A percentile compares a stretch with the other conserved stretches of the same genome.
Evolutionary conservation across 2,329 filamentous ascomycete species (phyloP).

Genomic region (Ilyonectria sp.): DNA sequence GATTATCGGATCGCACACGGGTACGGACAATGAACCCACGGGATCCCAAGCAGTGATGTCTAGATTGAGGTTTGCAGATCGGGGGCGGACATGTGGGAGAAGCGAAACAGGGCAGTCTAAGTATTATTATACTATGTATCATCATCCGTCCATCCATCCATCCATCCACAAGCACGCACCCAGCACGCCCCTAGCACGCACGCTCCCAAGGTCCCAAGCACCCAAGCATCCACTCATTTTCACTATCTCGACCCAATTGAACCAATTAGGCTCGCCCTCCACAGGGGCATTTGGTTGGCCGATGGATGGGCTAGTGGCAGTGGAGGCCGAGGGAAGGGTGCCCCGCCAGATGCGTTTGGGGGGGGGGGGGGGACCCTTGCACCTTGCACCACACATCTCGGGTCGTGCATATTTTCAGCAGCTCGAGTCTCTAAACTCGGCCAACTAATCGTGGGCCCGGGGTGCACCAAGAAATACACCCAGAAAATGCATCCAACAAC

Average conservation of each 20-base stretch:
- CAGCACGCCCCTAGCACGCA: neutral
- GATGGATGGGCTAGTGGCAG: slow-evolving; percentile 37
- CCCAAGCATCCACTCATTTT: neutral
- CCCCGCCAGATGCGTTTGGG: slow-evolving; percentile 21
- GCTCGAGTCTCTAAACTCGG: slow-evolving; percentile 11
- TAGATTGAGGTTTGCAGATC: neutral
- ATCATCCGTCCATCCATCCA: neutral
- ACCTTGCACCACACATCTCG: slow-evolving; percentile 7
- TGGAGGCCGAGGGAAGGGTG: slow-evolving; percentile 18
- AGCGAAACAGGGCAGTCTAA: neutral
- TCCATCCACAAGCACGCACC: slow-evolving; percentile 2
- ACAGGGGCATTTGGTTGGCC: slow-evolving; percentile 31
- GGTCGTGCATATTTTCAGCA: slow-evolving; percentile 23
- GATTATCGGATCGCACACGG: neutral
- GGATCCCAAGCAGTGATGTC: neutral
- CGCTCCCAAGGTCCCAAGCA: neutral
- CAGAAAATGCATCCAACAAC: neutral
- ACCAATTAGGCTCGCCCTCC: slow-evolving; percentile 19
- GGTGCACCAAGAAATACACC: neutral
- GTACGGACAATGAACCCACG: neutral
- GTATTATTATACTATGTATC: neutral
- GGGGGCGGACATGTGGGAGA: neutral
- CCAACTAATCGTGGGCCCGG: neutral
- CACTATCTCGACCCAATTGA: slow-evolving; percentile 28
- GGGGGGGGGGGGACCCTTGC: neutral